Conservation (phyloP, 805 yeast species). For the Kregervanrija pseudodelftensis region DNA sequence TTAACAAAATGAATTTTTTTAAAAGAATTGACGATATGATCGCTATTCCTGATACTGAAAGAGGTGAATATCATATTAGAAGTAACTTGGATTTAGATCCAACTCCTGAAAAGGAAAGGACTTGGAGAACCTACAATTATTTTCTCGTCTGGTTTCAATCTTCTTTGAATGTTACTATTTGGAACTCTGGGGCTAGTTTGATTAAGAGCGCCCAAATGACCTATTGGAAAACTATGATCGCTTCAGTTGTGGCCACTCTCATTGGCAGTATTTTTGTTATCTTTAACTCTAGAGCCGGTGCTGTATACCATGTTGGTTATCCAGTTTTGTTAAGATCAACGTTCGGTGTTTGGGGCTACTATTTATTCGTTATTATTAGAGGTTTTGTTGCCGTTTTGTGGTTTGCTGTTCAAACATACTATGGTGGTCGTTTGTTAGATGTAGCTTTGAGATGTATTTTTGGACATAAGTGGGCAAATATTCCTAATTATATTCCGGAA, state of each 20-base stretch:
- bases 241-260: conserved; percentile 39
- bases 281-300: conserved; percentile 42
- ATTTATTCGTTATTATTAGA: conserved; percentile 37
- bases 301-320: conserved; percentile 43
- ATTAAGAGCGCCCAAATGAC: conserved; percentile 19
- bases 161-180: conserved; percentile 22
- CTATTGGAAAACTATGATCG: conserved; percentile 36
- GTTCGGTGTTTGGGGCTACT: conserved; percentile 42
- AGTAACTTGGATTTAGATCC: conserved; percentile 35
- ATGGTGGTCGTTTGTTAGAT: conserved; percentile 38
- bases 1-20: conserved; percentile 1
- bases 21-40: conserved; percentile 1
- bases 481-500: conserved; percentile 34
- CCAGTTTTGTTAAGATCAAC: conserved; percentile 37
- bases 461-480: conserved; percentile 32
- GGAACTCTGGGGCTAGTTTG: conserved; percentile 25
- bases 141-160: conserved; percentile 21
- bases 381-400: conserved; percentile 39
- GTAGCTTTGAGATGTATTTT: conserved; percentile 28
- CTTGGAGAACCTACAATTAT: conserved; percentile 27
- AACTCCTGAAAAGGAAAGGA: conserved; percentile 28
- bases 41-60: conserved; percentile 1
- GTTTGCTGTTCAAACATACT: conserved; percentile 39
- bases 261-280: conserved; percentile 37
- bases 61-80: conserved; percentile 7